Conservation (phyloP, 176 grass and related monocot species). For the Triticum dicoccoides region DNA sequence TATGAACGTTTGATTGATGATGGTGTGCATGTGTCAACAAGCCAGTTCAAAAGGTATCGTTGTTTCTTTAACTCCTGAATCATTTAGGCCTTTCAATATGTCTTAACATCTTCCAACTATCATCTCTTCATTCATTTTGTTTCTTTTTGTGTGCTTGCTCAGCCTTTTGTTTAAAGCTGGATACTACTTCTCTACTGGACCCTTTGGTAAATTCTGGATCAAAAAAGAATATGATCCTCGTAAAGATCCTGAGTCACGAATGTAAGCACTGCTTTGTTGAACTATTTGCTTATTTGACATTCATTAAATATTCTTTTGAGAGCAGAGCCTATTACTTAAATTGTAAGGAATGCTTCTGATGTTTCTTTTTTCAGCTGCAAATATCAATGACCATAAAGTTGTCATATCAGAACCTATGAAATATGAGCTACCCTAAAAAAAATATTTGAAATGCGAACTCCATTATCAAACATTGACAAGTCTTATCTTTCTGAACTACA, state of each 20-base stretch:
- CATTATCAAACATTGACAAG: not conserved
- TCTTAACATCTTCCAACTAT: slow-evolving; percentile 4
- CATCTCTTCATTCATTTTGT: slow-evolving; percentile 1
- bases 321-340: not conserved
- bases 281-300: slow-evolving; percentile 1
- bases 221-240: slow-evolving; percentile 95
- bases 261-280: slow-evolving; percentile 46
- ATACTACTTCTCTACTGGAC: slow-evolving; percentile 93
- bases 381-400: not conserved
- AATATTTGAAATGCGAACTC: not conserved
- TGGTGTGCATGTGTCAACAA: slow-evolving; percentile 61
- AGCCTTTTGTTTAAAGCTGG: slow-evolving; percentile 97
- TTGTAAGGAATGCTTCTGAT: slow-evolving; percentile 15
- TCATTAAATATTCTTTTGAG: not conserved
- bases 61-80: slow-evolving; percentile 21
- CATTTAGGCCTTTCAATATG: slow-evolving; percentile 18
- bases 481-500: not conserved
- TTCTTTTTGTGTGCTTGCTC: slow-evolving; percentile 22
- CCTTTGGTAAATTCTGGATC: slow-evolving; percentile 89
- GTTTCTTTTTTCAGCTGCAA: not conserved
- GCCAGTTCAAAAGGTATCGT: slow-evolving; percentile 70
- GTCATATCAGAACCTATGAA: not conserved
- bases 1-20: slow-evolving; percentile 68
- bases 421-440: not conserved
- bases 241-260: slow-evolving; percentile 74